These are phyloP conservation scores for Xylaria scruposa DNA, from an alignment of 495 filamentous ascomycete species.

Conservation along the genomic window DNA sequence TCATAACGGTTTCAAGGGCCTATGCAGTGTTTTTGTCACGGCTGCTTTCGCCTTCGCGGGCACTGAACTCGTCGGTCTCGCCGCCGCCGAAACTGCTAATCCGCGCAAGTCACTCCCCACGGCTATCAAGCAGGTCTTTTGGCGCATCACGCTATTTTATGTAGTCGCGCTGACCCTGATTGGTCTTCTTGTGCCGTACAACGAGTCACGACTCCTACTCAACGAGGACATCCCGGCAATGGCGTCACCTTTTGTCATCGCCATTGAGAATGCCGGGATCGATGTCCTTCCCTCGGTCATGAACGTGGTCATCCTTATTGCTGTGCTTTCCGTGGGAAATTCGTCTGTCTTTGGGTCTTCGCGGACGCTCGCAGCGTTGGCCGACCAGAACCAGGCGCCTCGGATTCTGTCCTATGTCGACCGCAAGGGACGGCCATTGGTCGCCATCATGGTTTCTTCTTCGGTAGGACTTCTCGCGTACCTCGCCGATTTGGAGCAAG, in stretches of 20 bases:
- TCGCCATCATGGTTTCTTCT: slow-evolving; percentile 73
- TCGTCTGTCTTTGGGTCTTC: slow-evolving; percentile 87
- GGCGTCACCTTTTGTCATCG: slow-evolving; percentile 89
- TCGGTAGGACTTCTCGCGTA: slow-evolving; percentile 78
- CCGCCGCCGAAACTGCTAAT: slow-evolving; percentile 86
- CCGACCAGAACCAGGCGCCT: slow-evolving; percentile 85
- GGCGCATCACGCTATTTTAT: slow-evolving; percentile 92
- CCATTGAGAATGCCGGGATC: slow-evolving; percentile 82
- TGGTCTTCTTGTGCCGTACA: slow-evolving; percentile 76
- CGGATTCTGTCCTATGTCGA: slow-evolving; percentile 81
- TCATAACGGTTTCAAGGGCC: slow-evolving; percentile 89
- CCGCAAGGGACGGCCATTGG: slow-evolving; percentile 79
- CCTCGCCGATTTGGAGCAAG: slow-evolving; percentile 69
- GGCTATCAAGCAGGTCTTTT: slow-evolving; percentile 93
- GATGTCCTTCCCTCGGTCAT: slow-evolving; percentile 78
- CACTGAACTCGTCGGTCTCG: slow-evolving; percentile 91
- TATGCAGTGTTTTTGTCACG: slow-evolving; percentile 92
- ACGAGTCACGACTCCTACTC: slow-evolving; percentile 64
- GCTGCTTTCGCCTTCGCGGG: slow-evolving; percentile 92
- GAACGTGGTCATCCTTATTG: slow-evolving; percentile 89
- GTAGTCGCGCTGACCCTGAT: slow-evolving; percentile 75
- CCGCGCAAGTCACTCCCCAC: slow-evolving; percentile 85
- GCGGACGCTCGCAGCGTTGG: slow-evolving; percentile 83
- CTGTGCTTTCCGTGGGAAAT: slow-evolving; percentile 87
- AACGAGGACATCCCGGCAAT: slow-evolving; percentile 62